Evolutionary conservation across 2,329 filamentous ascomycete genomes (phyloP).

Genomic region (Colletotrichum sp.): DNA sequence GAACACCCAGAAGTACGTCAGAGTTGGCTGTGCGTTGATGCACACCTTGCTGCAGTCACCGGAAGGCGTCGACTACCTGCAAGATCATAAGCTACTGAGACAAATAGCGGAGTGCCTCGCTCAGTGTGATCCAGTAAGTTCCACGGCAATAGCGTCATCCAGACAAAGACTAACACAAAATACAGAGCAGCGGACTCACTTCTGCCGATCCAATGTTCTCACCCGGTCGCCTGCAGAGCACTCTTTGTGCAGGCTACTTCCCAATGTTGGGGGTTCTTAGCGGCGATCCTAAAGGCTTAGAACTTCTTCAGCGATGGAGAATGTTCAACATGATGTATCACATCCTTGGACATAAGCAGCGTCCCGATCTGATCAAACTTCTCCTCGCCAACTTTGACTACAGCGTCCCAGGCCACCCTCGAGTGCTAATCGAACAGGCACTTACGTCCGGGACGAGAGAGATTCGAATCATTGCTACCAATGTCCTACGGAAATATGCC

Average conservation of each 20-base stretch:
- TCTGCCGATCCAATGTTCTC: conserved; percentile 91
- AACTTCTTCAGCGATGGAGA: conserved; percentile 93
- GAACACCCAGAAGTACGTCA: conserved; percentile 91
- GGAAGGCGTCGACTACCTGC: conserved; percentile 84
- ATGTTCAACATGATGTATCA: conserved; percentile 99
- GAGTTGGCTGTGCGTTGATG: conserved; percentile 86
- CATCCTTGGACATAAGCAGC: conserved; percentile 88
- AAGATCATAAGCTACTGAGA: conserved; percentile 89
- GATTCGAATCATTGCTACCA: conserved; percentile 89
- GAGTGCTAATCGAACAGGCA: conserved; percentile 91
- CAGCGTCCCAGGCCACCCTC: conserved; percentile 82
- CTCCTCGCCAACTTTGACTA: conserved; percentile 94
- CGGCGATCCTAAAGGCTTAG: conserved; percentile 79
- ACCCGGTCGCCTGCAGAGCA: conserved; percentile 80
- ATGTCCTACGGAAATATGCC: conserved; percentile 85
- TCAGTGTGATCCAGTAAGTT: conserved; percentile 83
- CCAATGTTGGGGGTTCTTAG: conserved; percentile 88
- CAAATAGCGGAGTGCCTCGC: conserved; percentile 96
- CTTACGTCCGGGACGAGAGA: conserved; percentile 90
- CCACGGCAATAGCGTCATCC: not conserved
- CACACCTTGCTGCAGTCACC: conserved; percentile 83
- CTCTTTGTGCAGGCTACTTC: conserved; percentile 91
- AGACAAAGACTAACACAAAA: not conserved
- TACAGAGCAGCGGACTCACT: conserved; percentile 70
- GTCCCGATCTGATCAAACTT: conserved; percentile 88